Conservation (phyloP, 768 basidiomycete species). For the Aureoboletus auriporus region DNA sequence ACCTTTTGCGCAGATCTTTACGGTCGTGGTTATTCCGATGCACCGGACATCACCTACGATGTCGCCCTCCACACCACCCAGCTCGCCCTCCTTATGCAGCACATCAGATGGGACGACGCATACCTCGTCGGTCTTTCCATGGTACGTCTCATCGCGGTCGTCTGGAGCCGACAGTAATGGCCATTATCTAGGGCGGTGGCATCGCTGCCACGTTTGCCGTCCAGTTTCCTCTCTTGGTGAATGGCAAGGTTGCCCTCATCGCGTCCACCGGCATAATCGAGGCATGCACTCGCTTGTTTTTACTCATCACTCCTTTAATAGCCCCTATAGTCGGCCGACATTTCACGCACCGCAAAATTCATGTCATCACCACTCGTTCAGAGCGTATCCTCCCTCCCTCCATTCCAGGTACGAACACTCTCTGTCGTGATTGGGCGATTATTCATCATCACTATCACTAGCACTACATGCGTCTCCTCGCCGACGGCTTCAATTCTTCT, state of each 20-base stretch:
- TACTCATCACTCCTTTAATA: neutral
- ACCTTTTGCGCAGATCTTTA: slow-evolving; percentile 56
- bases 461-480: slow-evolving; percentile 52
- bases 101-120: slow-evolving; percentile 67
- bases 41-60: slow-evolving; percentile 67
- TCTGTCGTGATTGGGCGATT: neutral
- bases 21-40: slow-evolving; percentile 80
- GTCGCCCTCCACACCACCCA: slow-evolving; percentile 64
- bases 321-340: slow-evolving; percentile 48
- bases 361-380: slow-evolving; percentile 78
- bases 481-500: slow-evolving; percentile 29
- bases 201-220: slow-evolving; percentile 69
- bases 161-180: slow-evolving; percentile 7
- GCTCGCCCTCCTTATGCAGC: slow-evolving; percentile 80
- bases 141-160: slow-evolving; percentile 34
- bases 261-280: slow-evolving; percentile 70
- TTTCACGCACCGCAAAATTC: slow-evolving; percentile 71
- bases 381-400: slow-evolving; percentile 55
- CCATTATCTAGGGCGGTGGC: slow-evolving; percentile 59
- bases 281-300: slow-evolving; percentile 28
- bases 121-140: slow-evolving; percentile 71
- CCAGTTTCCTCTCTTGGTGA: slow-evolving; percentile 68
- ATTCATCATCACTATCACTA: slow-evolving; percentile 23
- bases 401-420: slow-evolving; percentile 48
- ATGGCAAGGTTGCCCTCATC: slow-evolving; percentile 60